Conservation (phyloP, 78 protist species). For the Anaeramoeba flamelloides region DNA sequence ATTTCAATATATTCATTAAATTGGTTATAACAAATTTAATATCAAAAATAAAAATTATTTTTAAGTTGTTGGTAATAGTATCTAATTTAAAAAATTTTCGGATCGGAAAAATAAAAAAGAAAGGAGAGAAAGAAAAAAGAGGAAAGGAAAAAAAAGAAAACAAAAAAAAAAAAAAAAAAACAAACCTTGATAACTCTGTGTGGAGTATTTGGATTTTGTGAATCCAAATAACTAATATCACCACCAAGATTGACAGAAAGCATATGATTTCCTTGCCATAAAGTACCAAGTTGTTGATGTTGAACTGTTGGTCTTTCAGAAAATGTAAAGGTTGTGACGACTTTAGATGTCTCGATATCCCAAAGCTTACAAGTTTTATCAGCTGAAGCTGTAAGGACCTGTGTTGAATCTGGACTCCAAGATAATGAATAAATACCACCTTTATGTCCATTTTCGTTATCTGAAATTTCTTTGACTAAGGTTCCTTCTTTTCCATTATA, state of each 20-base stretch:
- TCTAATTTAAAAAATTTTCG: not conserved
- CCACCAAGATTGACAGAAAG: not conserved
- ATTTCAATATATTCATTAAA: not conserved
- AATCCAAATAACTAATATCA: not conserved
- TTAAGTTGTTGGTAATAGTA: not conserved
- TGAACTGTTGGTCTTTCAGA: not conserved
- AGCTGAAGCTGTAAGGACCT: not conserved
- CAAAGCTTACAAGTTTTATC: not conserved
- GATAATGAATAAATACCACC: not conserved
- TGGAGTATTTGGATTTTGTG: not conserved
- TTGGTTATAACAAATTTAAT: too few species aligned
- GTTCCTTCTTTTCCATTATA: not conserved
- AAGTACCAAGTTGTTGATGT: not conserved
- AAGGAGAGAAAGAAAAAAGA: too few species aligned
- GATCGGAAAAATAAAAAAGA: too few species aligned
- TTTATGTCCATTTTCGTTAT: not conserved
- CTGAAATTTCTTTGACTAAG: not conserved
- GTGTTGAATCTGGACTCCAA: not conserved
- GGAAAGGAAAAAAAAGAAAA: too few species aligned
- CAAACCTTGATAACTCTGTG: not conserved
- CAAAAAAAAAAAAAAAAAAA: too few species aligned
- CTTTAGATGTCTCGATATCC: not conserved
- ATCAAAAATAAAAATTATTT: not conserved
- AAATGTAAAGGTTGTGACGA: not conserved
- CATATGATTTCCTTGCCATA: conserved; percentile 1